phyloP scores from a whole-genome alignment of 2,329 filamentous ascomycete genomes.

The Plectosphaerella sp. region DNA sequence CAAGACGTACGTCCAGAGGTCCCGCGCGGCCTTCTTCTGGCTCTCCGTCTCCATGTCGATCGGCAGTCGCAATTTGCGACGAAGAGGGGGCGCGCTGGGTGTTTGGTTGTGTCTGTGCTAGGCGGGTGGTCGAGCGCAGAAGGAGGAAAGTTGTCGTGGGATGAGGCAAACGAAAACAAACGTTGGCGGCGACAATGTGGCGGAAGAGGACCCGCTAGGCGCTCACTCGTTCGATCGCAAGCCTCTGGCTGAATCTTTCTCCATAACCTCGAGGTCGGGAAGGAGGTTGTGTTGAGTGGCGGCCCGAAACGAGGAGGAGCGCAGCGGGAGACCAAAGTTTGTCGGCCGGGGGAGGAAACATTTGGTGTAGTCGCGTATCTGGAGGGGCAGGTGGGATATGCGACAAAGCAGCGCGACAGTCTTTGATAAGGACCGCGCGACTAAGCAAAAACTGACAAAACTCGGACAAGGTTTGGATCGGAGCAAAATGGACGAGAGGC shows the following conservation, averaged over 20 bases:
- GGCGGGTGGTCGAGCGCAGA: too few species aligned
- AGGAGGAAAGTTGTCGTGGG: too few species aligned
- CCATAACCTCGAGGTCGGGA: slow-evolving; percentile 2
- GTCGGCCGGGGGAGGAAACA: slow-evolving; percentile 9
- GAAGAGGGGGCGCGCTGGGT: too few species aligned
- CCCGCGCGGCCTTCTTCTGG: background rate
- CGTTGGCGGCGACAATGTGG: background rate
- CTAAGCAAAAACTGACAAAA: slow-evolving; percentile 1
- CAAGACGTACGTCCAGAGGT: slow-evolving; percentile 1
- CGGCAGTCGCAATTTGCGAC: background rate
- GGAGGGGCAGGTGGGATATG: slow-evolving; percentile 5
- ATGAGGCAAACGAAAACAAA: background rate
- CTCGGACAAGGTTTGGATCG: background rate
- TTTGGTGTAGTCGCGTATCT: slow-evolving; percentile 7
- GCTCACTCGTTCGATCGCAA: slow-evolving; percentile 1
- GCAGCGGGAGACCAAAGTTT: background rate
- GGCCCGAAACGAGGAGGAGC: background rate
- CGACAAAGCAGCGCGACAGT: slow-evolving; percentile 6
- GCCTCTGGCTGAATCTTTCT: background rate
- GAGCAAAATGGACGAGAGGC: slow-evolving; percentile 1
- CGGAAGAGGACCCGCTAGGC: background rate
- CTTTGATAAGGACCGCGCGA: background rate
- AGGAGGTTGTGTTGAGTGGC: background rate
- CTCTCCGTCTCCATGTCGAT: background rate
- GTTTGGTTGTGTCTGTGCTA: too few species aligned